Evolutionary conservation across 139 green algal genomes (phyloP).

Genomic region (Haematococcus lacustris): DNA sequence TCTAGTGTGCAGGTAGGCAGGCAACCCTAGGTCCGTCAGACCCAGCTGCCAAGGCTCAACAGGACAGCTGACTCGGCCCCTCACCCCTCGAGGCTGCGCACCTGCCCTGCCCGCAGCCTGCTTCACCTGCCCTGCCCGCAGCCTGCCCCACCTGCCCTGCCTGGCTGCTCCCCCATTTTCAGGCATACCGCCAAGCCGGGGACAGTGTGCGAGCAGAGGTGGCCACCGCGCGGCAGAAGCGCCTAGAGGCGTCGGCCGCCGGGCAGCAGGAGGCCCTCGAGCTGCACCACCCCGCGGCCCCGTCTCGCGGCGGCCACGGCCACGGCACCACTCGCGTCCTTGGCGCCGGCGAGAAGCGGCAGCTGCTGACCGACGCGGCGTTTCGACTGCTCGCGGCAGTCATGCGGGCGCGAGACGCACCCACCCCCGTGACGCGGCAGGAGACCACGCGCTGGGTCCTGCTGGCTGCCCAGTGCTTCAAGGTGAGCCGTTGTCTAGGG

Average conservation of each 20-base stretch:
- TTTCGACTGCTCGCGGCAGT: constrained; percentile 18
- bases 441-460: background rate
- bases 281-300: background rate
- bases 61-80: background rate
- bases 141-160: too few species aligned
- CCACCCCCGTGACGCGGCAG: background rate
- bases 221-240: background rate
- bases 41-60: background rate
- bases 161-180: background rate
- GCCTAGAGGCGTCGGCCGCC: constrained; percentile 2
- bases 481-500: too few species aligned
- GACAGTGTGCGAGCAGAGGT: background rate
- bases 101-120: too few species aligned
- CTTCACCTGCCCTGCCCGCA: too few species aligned
- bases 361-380: constrained; percentile 16
- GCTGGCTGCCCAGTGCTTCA: constrained; percentile 2
- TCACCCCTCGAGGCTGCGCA: background rate
- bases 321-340: background rate
- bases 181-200: constrained; percentile 1
- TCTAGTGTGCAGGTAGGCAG: background rate
- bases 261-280: constrained; percentile 10
- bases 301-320: background rate
- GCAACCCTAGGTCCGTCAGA: too few species aligned
- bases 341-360: constrained; percentile 1
- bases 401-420: background rate